Evolutionary conservation across 148 eudicot species (phyloP).

Genomic region (Rhododendron griersonianum): DNA sequence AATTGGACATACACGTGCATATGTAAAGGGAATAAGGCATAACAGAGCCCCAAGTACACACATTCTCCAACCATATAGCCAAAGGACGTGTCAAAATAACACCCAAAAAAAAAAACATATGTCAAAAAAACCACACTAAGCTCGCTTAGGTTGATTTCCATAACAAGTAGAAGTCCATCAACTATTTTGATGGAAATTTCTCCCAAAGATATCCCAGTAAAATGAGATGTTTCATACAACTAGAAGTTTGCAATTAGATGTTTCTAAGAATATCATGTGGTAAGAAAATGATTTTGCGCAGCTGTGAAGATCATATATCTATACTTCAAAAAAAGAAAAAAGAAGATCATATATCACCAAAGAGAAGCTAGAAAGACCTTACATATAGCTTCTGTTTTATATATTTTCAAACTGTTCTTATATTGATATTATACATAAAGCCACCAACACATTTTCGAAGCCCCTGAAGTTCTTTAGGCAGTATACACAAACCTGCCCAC

Average conservation of each 20-base stretch:
- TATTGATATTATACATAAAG: neutral
- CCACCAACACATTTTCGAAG: neutral
- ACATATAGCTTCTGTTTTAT: neutral
- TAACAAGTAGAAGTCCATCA: neutral
- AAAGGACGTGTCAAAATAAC: neutral
- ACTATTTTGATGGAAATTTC: neutral
- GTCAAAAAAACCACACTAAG: neutral
- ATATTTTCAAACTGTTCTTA: neutral
- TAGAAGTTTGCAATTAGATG: neutral
- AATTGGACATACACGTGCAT: neutral
- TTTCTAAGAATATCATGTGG: neutral
- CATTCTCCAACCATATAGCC: neutral
- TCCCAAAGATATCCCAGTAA: neutral
- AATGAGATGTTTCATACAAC: neutral
- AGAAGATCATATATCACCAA: too few relatives aligned
- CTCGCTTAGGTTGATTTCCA: neutral
- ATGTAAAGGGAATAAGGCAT: neutral
- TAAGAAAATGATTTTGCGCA: neutral
- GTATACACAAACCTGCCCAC: neutral
- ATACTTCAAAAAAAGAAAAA: too few relatives aligned
- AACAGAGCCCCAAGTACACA: neutral
- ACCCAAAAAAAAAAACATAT: too few relatives aligned
- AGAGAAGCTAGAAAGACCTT: neutral
- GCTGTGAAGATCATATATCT: neutral
- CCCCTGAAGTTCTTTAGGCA: neutral